These are phyloP conservation scores for Evernia prunastri DNA, from an alignment of 495 filamentous ascomycete species.

Conservation along the genomic window DNA sequence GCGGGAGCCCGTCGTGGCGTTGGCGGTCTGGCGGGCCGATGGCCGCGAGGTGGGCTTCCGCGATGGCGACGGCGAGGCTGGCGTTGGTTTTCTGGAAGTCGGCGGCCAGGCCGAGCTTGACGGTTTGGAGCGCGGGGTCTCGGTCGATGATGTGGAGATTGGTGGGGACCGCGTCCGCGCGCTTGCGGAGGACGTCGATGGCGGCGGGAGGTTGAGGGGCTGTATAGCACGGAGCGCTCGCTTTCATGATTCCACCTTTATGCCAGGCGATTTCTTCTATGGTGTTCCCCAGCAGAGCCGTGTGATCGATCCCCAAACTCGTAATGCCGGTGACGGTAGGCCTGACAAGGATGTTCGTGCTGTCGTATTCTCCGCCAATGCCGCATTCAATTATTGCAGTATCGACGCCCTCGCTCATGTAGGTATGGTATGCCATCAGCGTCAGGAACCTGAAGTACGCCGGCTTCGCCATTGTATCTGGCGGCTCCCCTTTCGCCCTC, in stretches of 20 bases:
- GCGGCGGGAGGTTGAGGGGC: constrained; percentile 63
- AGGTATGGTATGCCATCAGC: constrained; percentile 83
- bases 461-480: constrained; percentile 51
- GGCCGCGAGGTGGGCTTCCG: constrained; percentile 38
- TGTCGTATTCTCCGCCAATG: constrained; percentile 88
- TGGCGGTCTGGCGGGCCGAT: constrained; percentile 22
- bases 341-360: constrained; percentile 77
- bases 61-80: constrained; percentile 69
- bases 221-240: constrained; percentile 61
- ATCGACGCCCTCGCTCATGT: constrained; percentile 71
- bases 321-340: constrained; percentile 73
- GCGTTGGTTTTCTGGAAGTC: constrained; percentile 86
- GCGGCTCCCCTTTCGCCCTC: constrained; percentile 42
- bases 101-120: constrained; percentile 71
- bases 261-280: constrained; percentile 96
- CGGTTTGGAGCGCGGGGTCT: constrained; percentile 55
- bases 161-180: constrained; percentile 62
- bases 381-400: constrained; percentile 87
- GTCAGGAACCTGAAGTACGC: constrained; percentile 89
- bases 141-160: constrained; percentile 46
- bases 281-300: constrained; percentile 68
- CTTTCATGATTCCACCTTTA: constrained; percentile 88
- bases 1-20: constrained; percentile 41
- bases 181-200: constrained; percentile 57
- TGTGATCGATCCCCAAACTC: constrained; percentile 87